Base-by-base conservation (phyloP, 306 rosid species). In the Bauhinia variegata region DNA sequence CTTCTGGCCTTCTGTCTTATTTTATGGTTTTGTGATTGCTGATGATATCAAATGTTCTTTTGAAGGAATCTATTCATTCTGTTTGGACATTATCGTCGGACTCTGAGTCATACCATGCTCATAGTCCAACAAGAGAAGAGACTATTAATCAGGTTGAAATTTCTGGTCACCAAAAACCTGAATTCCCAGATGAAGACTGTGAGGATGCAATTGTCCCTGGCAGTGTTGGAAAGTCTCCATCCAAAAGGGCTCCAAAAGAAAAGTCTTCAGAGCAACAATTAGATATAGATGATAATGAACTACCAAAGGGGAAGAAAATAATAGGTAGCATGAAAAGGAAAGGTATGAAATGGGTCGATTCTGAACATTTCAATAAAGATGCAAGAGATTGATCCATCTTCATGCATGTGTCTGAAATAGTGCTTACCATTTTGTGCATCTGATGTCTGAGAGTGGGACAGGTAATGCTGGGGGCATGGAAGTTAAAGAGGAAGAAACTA, bases 31-130 rank as follows among this genome's bases (percentile, higher is more conserved):
- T 60, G 56, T 56, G 39, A 18, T 76, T 62, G 14, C 77, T 81
- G 72, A 75, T 63, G 81, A 33, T 43, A 70, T 54, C 63, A 62
- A 31, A 30, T 56, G 34, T 54, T 59, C 50, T 54, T 68, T 42
- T 43, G 54, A 78, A 88, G 97, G 87, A 63, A 59, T 12, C 82
- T 68, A 78, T 80, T 74, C 74, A 62, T 71, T 75, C 91, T 46
- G 54, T 86, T 65, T 88, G 79, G 96, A 37, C 56, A 43, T 68
- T 86, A 51, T 84, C 96, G 67, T 91, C 93, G 65, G 97, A 88
- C 66, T 91, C 93, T 1, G 97, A 91, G 81, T 75, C 76, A 60
- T 74, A 63, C 54, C 80, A 28, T 46, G 84, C 65, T 61, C 67
- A 47, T 65, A 78, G 78, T 69, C 78, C 80, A 11, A 72, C 37